phyloP scores from a whole-genome alignment of 1,284 basidiomycete genomes.

The Heterobasidion irregulare region DNA sequence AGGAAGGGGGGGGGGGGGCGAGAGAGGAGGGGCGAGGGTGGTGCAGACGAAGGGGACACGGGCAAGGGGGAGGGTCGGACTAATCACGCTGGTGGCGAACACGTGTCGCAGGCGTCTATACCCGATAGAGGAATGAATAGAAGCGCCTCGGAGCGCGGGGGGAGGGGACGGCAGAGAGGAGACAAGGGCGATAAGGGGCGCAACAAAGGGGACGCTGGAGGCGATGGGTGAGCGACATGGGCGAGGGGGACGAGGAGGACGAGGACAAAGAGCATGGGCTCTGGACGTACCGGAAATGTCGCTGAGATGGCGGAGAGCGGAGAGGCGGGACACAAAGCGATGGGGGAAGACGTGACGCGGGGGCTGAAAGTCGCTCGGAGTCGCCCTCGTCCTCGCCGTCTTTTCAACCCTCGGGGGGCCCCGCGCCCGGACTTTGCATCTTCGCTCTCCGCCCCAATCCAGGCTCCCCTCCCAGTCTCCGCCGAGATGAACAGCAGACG shows the following conservation, averaged over 20 bases:
- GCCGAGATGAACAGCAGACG: too few species aligned
- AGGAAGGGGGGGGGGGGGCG: conserved; percentile 6
- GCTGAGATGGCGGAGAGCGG: conserved; percentile 13
- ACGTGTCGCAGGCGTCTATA: background rate
- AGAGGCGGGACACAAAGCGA: conserved; percentile 9
- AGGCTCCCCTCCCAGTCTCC: too few species aligned
- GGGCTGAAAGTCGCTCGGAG: conserved; percentile 10
- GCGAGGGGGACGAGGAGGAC: conserved; percentile 4
- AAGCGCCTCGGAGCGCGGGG: background rate
- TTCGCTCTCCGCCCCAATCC: conserved; percentile 7
- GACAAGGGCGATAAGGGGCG: background rate
- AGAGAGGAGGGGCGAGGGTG: conserved; percentile 5
- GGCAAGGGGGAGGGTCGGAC: background rate
- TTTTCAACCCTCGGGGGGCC: background rate
- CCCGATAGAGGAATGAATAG: background rate
- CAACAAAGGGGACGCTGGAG: background rate
- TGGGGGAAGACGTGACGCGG: conserved; percentile 8
- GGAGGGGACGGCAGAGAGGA: conserved; percentile 6
- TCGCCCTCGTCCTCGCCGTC: background rate
- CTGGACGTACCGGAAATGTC: conserved; percentile 11
- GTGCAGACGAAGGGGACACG: background rate
- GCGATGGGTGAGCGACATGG: background rate
- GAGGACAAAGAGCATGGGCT: too few species aligned
- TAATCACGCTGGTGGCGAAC: background rate
- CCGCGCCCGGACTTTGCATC: background rate